Conservation (phyloP, 2,329 filamentous ascomycete genomes). For the Phaeophleospora eucalypticola region DNA sequence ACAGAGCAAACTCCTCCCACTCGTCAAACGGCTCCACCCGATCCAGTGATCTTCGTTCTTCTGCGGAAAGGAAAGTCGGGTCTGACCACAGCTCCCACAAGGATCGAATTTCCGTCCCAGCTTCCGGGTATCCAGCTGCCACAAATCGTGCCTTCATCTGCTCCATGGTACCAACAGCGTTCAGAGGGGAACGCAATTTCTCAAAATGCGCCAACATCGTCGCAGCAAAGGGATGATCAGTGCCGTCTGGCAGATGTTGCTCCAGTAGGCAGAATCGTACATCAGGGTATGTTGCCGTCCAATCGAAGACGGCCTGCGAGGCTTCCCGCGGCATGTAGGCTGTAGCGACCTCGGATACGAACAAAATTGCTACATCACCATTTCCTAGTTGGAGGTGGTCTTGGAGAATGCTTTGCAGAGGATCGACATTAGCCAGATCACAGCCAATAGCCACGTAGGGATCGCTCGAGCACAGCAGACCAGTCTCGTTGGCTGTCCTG, state of each 20-base stretch:
- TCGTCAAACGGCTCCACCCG: conserved; percentile 82
- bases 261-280: conserved; percentile 83
- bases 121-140: conserved; percentile 61
- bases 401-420: conserved; percentile 58
- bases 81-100: conserved; percentile 82
- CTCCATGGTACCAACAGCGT: conserved; percentile 61
- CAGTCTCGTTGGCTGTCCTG: conserved; percentile 35
- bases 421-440: conserved; percentile 65
- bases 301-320: conserved; percentile 70
- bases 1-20: conserved; percentile 90
- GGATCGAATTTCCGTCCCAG: conserved; percentile 55
- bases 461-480: conserved; percentile 60
- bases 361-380: conserved; percentile 60
- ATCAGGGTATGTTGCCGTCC: conserved; percentile 68
- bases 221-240: conserved; percentile 74
- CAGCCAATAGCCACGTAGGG: conserved; percentile 77
- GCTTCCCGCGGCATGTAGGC: conserved; percentile 78
- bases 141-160: conserved; percentile 67
- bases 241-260: conserved; percentile 75
- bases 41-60: conserved; percentile 62
- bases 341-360: conserved; percentile 84
- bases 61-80: conserved; percentile 57
- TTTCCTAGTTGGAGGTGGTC: conserved; percentile 55
- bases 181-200: conserved; percentile 74
- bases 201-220: conserved; percentile 83